phyloP scores from a whole-genome alignment of 2,329 filamentous ascomycete genomes.

The Diaporthe caulivora region DNA sequence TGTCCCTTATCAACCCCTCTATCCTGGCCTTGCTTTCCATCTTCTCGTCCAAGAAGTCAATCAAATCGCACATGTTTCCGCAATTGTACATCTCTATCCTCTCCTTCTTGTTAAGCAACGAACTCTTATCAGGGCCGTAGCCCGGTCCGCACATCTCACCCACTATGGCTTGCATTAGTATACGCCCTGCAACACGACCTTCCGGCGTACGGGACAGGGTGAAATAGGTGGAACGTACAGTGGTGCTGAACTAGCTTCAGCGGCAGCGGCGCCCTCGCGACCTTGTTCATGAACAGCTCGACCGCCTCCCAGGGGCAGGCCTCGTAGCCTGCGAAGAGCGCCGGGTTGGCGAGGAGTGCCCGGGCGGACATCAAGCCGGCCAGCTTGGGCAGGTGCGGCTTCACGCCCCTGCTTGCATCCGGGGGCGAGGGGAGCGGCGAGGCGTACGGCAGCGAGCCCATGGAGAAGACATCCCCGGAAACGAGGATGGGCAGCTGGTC shows the following conservation, averaged over 20 bases:
- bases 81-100: constrained; percentile 62
- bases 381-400: constrained; percentile 58
- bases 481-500: constrained; percentile 72
- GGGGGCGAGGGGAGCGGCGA: constrained; percentile 46
- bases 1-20: constrained; percentile 41
- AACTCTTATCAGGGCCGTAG: constrained; percentile 63
- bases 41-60: constrained; percentile 71
- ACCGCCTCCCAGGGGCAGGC: constrained; percentile 73
- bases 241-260: constrained; percentile 76
- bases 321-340: constrained; percentile 69
- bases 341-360: constrained; percentile 76
- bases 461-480: constrained; percentile 77
- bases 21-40: constrained; percentile 47
- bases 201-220: neutral
- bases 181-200: neutral
- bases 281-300: constrained; percentile 71
- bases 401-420: constrained; percentile 44
- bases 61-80: constrained; percentile 66
- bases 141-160: constrained; percentile 75
- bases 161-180: constrained; percentile 47
- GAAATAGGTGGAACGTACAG: constrained; percentile 30
- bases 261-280: constrained; percentile 69
- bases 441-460: constrained; percentile 61
- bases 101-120: constrained; percentile 69
- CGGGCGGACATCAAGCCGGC: constrained; percentile 78